Percentiles rank a stretch among this genome's conserved stretches.
Evolutionary conservation across 192 early-diverging fungal species (phyloP).

Genomic region (Allomyces arbusculus): DNA sequence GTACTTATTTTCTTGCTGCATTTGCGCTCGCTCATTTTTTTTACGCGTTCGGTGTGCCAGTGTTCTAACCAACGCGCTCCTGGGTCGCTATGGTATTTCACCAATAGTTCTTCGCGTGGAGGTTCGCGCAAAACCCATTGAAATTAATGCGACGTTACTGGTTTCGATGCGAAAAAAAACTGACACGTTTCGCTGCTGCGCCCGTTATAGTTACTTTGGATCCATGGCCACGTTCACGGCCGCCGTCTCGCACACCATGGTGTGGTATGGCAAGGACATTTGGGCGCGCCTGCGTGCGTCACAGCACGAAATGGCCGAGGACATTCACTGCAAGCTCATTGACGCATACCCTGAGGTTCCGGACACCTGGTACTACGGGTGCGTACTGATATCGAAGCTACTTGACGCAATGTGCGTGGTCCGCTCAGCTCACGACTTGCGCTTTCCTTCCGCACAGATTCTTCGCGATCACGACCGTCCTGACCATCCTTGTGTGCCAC

Average conservation of each 20-base stretch:
- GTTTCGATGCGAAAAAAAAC: no score
- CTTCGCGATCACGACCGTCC: slow-evolving; percentile 17
- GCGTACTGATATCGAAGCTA: no score
- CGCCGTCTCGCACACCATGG: slow-evolving; percentile 31
- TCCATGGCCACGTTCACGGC: slow-evolving; percentile 32
- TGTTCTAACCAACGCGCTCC: no score
- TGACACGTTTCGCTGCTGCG: no score
- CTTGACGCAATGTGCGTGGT: no score
- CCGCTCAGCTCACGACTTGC: no score
- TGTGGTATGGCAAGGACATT: slow-evolving; percentile 42
- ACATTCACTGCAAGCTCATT: slow-evolving; percentile 53
- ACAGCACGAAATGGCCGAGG: slow-evolving; percentile 26
- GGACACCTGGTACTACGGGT: slow-evolving; percentile 28
- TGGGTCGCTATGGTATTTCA: no score
- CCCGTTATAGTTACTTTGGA: slow-evolving; percentile 15
- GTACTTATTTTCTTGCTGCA: slow-evolving; percentile 27
- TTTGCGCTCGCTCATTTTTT: no score
- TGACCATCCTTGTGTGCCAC: slow-evolving; percentile 26
- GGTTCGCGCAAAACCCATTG: no score
- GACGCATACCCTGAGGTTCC: slow-evolving; percentile 49
- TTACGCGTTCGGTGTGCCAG: no score
- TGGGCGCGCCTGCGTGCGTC: slow-evolving; percentile 13
- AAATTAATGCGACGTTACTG: no score
- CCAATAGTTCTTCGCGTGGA: no score
- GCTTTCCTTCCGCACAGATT: slow-evolving; percentile 1